These are phyloP conservation scores for Adansonia grandidieri DNA, from an alignment of 441 rosid genomes.

Conservation along the genomic window DNA sequence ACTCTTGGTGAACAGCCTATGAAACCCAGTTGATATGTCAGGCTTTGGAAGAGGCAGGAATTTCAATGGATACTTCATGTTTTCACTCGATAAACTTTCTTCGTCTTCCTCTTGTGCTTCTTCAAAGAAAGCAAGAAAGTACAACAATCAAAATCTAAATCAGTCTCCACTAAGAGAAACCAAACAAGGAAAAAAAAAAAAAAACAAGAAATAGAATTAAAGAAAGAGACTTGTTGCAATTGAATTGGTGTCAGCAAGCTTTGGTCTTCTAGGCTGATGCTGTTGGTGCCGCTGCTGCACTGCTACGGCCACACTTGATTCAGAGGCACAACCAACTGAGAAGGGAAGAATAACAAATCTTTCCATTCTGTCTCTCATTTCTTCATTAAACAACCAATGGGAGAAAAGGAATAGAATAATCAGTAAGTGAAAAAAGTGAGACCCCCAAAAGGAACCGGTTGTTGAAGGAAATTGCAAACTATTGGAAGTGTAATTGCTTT, in stretches of 20 bases:
- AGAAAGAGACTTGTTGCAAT: slow-evolving; percentile 48
- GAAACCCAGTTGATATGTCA: slow-evolving; percentile 66
- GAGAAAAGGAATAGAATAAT: not conserved
- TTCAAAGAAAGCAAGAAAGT: slow-evolving; percentile 27
- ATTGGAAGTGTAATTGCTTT: slow-evolving; percentile 24
- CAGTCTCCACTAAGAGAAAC: not conserved
- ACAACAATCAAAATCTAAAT: not conserved
- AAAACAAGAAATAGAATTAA: not conserved
- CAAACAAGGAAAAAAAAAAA: not conserved
- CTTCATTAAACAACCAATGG: slow-evolving; percentile 32
- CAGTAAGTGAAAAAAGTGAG: not conserved
- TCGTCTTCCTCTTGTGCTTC: slow-evolving; percentile 58
- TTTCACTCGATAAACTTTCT: slow-evolving; percentile 54
- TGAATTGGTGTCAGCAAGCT: slow-evolving; percentile 27
- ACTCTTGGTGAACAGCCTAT: slow-evolving; percentile 59
- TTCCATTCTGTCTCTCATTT: slow-evolving; percentile 91
- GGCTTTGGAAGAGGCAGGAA: slow-evolving; percentile 57
- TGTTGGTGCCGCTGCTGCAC: slow-evolving; percentile 48
- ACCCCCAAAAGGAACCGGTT: not conserved
- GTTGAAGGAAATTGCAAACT: slow-evolving; percentile 25
- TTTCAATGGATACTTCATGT: slow-evolving; percentile 54
- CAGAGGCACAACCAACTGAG: slow-evolving; percentile 86
- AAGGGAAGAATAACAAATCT: slow-evolving; percentile 89
- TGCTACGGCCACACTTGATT: slow-evolving; percentile 77
- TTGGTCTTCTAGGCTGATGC: slow-evolving; percentile 42